A percentile compares a stretch with the other conserved stretches of the same genome.
These are phyloP conservation scores for Diaporthe sp. DNA, from an alignment of 2,329 filamentous ascomycete genomes.

Conservation along the genomic window DNA sequence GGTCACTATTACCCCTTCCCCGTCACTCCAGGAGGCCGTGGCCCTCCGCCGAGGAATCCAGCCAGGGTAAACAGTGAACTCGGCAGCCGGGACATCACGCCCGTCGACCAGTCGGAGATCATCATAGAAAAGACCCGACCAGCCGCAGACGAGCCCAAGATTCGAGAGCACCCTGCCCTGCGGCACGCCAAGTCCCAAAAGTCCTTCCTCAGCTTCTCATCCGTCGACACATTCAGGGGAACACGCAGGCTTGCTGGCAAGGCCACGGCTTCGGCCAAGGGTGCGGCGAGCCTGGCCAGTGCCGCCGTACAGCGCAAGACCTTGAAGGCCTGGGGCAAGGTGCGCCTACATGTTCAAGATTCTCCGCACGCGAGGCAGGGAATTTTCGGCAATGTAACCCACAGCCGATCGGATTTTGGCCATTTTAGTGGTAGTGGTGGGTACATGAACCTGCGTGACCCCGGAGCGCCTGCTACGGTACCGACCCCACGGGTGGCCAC, in stretches of 20 bases:
- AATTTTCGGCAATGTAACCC: conserved; percentile 23
- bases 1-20: not conserved
- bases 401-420: not conserved
- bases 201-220: conserved; percentile 36
- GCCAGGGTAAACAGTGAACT: conserved; percentile 14
- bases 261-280: conserved; percentile 33
- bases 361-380: conserved; percentile 27
- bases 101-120: conserved; percentile 8
- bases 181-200: conserved; percentile 34
- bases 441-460: conserved; percentile 30
- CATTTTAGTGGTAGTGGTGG: conserved; percentile 15
- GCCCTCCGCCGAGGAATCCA: conserved; percentile 32
- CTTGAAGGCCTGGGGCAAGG: conserved; percentile 25
- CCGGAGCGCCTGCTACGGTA: not conserved
- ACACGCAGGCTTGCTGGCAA: conserved; percentile 35
- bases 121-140: conserved; percentile 24
- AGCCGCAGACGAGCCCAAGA: conserved; percentile 2
- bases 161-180: conserved; percentile 28
- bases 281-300: conserved; percentile 34
- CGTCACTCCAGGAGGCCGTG: conserved; percentile 1
- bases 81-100: conserved; percentile 19
- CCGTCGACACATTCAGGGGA: conserved; percentile 32
- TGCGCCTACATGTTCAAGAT: conserved; percentile 29
- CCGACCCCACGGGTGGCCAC: conserved; percentile 10
- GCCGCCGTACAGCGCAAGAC: conserved; percentile 34